Base-by-base conservation (phyloP, 2,329 filamentous ascomycete species). In the Magnaporthiopsis incrustans region DNA sequence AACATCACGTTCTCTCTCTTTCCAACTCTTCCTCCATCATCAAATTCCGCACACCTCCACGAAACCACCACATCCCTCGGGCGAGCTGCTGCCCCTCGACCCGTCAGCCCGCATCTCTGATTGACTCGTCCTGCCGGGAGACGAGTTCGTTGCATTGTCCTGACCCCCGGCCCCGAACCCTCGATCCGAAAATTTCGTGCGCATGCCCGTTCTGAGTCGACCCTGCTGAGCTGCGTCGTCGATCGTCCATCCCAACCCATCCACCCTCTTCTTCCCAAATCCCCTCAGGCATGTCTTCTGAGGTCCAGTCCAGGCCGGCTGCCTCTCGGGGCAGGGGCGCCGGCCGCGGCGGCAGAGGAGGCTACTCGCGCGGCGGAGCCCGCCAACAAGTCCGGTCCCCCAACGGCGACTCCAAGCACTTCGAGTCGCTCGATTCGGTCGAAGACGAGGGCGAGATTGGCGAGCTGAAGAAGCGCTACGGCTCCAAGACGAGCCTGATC, bases 241-340 rank as follows among this genome's bases (percentile, higher is more conserved):
- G 59, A 38, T 61, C 59, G 27, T 61, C 35, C 35, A 15, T 18
- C 35, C 35, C 35, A 38, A 61, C 44, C 59, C 33, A 61, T 25
- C 35, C 62, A 53, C 63, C 38, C 61, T 60, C 53, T 60, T 61
- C 60, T 61, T 56, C 25, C 53, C 35, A 61, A 38, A 18, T 60
- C 68, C 69, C 69, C 67, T 72, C 69, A 73, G 76, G 79, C 81
- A 98, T 98, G 95, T 96, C 94, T 85, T 96, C 95, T 85, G 94
- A 98, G 86, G 86, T 91, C 81, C 89, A 92, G 84, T 85, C 89
- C 80, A 87, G 93, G 85, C 85, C 90, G 76, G 85, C 88, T 78
- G 87, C 91, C 80, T 79, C 87, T 82, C 91, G 94, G 81, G 93
- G 94, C 80, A 90, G 95, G 86, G 92, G 91, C 81, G 89, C 92